Conservation (phyloP, 345 rosid genomes). For the Bruguiera sexangula region DNA sequence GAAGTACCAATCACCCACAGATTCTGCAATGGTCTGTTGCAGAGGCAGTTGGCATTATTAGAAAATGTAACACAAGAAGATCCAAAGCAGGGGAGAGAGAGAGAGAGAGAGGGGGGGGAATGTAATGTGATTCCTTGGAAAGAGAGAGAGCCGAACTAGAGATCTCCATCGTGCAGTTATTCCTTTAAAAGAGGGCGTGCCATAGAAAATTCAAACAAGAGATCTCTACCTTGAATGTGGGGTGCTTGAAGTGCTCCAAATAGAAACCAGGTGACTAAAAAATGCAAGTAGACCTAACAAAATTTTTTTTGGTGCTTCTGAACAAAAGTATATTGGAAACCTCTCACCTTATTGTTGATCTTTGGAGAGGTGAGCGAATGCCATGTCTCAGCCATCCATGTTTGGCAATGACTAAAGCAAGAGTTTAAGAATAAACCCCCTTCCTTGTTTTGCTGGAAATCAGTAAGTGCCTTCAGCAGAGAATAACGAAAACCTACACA, state of each 20-base stretch:
- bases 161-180: too few relatives aligned
- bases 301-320: neutral
- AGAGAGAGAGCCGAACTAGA: too few relatives aligned
- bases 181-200: too few relatives aligned
- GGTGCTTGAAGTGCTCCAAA: too few relatives aligned
- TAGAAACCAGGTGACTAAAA: too few relatives aligned
- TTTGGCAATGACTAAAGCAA: conserved; percentile 80
- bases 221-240: too few relatives aligned
- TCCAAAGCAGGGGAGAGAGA: neutral
- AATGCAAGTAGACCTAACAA: too few relatives aligned
- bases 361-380: conserved; percentile 65
- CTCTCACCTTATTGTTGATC: conserved; percentile 56
- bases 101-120: too few relatives aligned
- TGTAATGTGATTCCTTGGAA: too few relatives aligned
- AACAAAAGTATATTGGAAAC: neutral
- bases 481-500: conserved; percentile 64
- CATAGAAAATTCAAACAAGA: too few relatives aligned
- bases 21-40: conserved; percentile 74
- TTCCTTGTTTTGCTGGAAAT: conserved; percentile 41
- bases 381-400: conserved; percentile 60
- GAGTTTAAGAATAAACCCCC: conserved; percentile 79
- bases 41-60: neutral
- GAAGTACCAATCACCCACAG: conserved; percentile 91
- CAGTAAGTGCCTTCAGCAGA: conserved; percentile 47
- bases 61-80: neutral